phyloP scores from a whole-genome alignment of 2,329 filamentous ascomycete genomes.

The Colletotrichum abscissum region DNA sequence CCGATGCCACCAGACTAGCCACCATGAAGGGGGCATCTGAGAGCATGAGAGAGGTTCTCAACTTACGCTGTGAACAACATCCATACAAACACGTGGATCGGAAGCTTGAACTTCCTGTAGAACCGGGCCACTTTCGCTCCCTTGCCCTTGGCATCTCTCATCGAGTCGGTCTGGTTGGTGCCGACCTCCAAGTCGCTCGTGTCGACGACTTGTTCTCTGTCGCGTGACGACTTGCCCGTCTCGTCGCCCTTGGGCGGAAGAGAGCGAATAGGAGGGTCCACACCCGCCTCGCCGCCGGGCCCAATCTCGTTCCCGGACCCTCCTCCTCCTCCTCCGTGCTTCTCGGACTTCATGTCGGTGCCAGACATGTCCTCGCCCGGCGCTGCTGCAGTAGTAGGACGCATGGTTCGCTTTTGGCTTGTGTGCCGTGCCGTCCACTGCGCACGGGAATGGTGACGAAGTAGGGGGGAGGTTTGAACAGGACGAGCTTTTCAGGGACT shows the following conservation, averaged over 20 bases:
- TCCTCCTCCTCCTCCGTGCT: neutral
- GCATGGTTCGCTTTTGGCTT: constrained; percentile 5
- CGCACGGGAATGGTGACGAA: neutral
- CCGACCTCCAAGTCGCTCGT: constrained; percentile 24
- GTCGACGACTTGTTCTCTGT: neutral
- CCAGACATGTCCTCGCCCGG: constrained; percentile 1
- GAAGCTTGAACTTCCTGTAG: constrained; percentile 22
- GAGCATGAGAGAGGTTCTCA: neutral
- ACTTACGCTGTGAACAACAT: constrained; percentile 30
- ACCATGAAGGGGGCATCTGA: neutral
- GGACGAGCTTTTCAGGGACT: neutral
- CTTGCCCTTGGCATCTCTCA: constrained; percentile 6
- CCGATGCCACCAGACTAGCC: neutral
- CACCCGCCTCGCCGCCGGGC: constrained; percentile 4
- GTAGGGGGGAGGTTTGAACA: constrained; percentile 4
- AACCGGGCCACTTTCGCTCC: neutral
- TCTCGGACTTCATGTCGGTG: neutral
- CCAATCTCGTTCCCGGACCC: neutral
- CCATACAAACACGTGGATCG: constrained; percentile 21
- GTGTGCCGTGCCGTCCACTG: constrained; percentile 1
- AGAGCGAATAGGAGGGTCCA: neutral
- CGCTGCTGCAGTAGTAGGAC: constrained; percentile 5
- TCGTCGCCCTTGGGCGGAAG: neutral
- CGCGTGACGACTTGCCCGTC: neutral
- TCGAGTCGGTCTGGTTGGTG: constrained; percentile 1